phyloP scores from a whole-genome alignment of 108 stramenopile genomes.

The Schizochytrium sp. region DNA sequence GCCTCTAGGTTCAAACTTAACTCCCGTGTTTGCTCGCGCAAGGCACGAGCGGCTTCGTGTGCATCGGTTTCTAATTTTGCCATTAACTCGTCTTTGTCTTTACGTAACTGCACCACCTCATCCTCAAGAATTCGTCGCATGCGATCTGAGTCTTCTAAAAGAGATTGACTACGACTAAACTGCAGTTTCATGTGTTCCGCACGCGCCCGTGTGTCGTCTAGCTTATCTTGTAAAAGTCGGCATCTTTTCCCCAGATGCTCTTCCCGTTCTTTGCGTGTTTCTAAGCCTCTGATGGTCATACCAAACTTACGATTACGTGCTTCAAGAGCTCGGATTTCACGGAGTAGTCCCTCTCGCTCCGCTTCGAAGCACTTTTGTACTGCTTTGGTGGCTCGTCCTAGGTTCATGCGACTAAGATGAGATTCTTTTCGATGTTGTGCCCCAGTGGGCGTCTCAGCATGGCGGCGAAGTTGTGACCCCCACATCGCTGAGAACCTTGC shows the following conservation, averaged over 20 bases:
- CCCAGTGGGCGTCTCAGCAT: neutral
- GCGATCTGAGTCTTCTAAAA: neutral
- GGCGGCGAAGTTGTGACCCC: slow-evolving; percentile 14
- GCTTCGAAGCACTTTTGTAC: slow-evolving; percentile 41
- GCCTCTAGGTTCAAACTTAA: neutral
- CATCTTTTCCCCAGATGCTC: slow-evolving; percentile 10
- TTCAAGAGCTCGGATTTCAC: slow-evolving; percentile 24
- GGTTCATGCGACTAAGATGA: neutral
- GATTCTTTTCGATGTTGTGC: neutral
- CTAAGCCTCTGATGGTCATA: neutral
- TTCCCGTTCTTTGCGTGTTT: slow-evolving; percentile 31
- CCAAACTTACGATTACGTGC: slow-evolving; percentile 11
- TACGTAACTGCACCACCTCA: slow-evolving; percentile 7
- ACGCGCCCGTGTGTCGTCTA: neutral
- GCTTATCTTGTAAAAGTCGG: neutral
- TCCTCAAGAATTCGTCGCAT: neutral
- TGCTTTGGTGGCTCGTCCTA: neutral
- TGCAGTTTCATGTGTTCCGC: neutral
- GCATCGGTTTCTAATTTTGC: neutral
- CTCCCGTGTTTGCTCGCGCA: slow-evolving; percentile 16
- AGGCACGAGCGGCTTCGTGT: neutral
- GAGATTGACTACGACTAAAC: neutral
- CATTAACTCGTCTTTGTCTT: neutral
- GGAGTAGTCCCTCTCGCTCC: neutral
- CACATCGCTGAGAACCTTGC: slow-evolving; percentile 14